These are phyloP conservation scores for Flammula alnicola DNA, from an alignment of 1,284 basidiomycete species.

Conservation along the genomic window DNA sequence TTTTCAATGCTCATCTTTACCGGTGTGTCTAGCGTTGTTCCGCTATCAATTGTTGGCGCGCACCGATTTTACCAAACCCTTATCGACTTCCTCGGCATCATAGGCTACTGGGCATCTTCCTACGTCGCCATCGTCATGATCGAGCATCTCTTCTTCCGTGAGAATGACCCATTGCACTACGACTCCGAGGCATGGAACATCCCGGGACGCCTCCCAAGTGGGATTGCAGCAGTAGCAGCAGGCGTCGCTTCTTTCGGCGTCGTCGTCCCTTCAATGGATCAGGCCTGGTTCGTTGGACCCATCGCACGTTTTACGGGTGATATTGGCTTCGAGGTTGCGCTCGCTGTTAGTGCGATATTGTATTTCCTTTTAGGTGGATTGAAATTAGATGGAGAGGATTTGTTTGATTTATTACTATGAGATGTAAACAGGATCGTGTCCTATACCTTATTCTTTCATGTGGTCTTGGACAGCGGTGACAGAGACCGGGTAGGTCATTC, in stretches of 20 bases:
- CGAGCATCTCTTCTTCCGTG: constrained; percentile 70
- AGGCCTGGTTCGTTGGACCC: constrained; percentile 76
- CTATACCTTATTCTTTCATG: neutral
- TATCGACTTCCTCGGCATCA: constrained; percentile 72
- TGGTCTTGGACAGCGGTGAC: neutral
- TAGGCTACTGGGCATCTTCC: constrained; percentile 72
- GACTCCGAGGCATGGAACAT: constrained; percentile 59
- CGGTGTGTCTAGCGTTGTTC: constrained; percentile 24
- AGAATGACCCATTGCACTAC: constrained; percentile 54
- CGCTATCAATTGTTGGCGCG: constrained; percentile 70
- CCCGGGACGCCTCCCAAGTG: constrained; percentile 61
- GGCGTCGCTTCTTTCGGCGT: constrained; percentile 55
- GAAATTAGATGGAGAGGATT: constrained; percentile 44
- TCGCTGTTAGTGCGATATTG: constrained; percentile 53
- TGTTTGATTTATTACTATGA: constrained; percentile 28
- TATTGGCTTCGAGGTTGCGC: constrained; percentile 78
- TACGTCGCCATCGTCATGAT: constrained; percentile 63
- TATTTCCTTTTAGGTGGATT: constrained; percentile 60
- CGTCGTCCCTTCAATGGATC: constrained; percentile 71
- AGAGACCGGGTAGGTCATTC: no score
- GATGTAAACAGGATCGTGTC: neutral
- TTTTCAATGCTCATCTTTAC: neutral
- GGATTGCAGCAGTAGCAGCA: constrained; percentile 62
- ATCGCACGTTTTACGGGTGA: constrained; percentile 74
- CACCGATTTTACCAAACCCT: constrained; percentile 70